Conservation (phyloP, 2,329 filamentous ascomycete genomes). For the Ophiostoma sp. region DNA sequence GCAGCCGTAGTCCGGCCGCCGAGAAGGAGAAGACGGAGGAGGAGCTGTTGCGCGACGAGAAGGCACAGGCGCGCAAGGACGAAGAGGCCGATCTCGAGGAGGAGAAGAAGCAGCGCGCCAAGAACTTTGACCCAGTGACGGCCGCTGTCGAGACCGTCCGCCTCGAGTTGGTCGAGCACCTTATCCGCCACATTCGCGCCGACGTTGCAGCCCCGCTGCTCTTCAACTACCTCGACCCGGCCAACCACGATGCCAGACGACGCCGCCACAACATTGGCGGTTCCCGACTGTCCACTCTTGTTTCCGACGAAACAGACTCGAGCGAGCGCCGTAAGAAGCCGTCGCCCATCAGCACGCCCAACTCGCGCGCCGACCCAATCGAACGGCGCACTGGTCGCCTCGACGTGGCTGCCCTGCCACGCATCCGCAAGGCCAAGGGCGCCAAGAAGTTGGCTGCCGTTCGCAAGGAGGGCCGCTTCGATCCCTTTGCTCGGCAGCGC, state of each 20-base stretch:
- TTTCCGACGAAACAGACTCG: slow-evolving; percentile 55
- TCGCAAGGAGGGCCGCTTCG: slow-evolving; percentile 63
- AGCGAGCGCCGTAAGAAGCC: slow-evolving; percentile 50
- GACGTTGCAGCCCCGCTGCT: slow-evolving; percentile 81
- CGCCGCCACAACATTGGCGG: slow-evolving; percentile 76
- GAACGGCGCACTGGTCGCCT: slow-evolving; percentile 60
- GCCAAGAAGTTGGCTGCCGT: slow-evolving; percentile 52
- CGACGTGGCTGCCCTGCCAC: slow-evolving; percentile 66
- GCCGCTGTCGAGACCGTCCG: slow-evolving; percentile 80
- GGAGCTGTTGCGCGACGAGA: slow-evolving; percentile 59
- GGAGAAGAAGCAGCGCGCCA: slow-evolving; percentile 83
- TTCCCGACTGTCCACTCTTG: slow-evolving; percentile 52
- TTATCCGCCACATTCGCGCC: slow-evolving; percentile 85
- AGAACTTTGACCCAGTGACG: slow-evolving; percentile 83
- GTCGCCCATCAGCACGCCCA: slow-evolving; percentile 64
- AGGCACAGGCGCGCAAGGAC: slow-evolving; percentile 65
- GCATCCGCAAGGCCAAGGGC: slow-evolving; percentile 70
- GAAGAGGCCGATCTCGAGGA: slow-evolving; percentile 82
- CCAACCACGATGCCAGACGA: slow-evolving; percentile 75
- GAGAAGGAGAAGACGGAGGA: slow-evolving; percentile 41
- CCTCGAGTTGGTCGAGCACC: slow-evolving; percentile 78
- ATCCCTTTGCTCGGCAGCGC: slow-evolving; percentile 66
- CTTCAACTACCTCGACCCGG: slow-evolving; percentile 78
- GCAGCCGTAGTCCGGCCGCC: slow-evolving; percentile 35
- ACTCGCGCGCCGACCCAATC: slow-evolving; percentile 61